Evolutionary conservation across 768 basidiomycete genomes (phyloP), one percentile per base, ranked within the genome.

Genomic region (Hydnum rufescens): DNA sequence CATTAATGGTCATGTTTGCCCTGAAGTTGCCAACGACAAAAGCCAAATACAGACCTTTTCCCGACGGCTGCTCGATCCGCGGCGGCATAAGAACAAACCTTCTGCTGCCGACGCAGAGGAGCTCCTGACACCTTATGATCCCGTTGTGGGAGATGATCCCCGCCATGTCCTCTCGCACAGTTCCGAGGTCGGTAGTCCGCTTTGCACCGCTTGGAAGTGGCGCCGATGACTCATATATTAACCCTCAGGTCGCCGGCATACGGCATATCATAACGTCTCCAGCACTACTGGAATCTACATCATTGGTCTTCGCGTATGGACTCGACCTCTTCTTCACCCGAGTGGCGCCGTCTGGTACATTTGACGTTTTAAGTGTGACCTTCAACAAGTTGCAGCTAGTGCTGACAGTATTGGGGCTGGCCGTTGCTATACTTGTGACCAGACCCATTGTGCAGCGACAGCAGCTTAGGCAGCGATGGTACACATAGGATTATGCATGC

Each of bases 351-450:
- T 90, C 87, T 6, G 78, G 76, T 36, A 87, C 88, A 19, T 97
- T 97, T 60, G 93, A 97, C 61, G 78, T 95, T 25, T 74, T 97
- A 4, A 86, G 75, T 59, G 83, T 90, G 64, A 79, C 71, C 60
- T 97, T 97, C 65, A 96, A 96, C 69, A 95, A 96, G 69, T 71
- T 68, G 1, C 93, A 97, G 64, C 70, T 97, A 23, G 76, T 92
- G 57, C 65, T 89, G 28, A 96, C 89, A 1, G 76, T 93, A 31
- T 64, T 67, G 0, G 87, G 74, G 0, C 63, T 97, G 54, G 72
- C 69, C 2, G 59, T 75, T 3, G 92, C 80, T n/a, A 85, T 95
- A 56, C 63, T 77, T n/a, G 63, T 90, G 32, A 78, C 79, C 22
- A 78, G 75, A 62, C 89, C 89, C 30, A 84, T 92, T 69, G 87